Conservation (phyloP, 1,139 yeast genomes). For the Protomyces macrosporus region DNA sequence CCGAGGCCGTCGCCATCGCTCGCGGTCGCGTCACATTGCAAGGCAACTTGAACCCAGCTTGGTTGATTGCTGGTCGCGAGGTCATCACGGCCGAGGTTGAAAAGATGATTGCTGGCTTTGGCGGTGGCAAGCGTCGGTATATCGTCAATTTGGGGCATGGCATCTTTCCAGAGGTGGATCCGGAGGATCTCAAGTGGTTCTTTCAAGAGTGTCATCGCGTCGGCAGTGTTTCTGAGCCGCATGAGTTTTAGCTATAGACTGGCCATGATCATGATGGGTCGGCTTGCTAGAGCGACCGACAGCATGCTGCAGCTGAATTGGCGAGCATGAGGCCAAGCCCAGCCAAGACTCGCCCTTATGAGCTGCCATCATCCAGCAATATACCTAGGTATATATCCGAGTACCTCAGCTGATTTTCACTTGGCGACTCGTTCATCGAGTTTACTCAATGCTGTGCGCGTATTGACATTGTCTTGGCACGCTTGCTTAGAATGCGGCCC, state of each 20-base stretch:
- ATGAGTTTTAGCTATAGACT: slow-evolving; percentile 1
- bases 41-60: slow-evolving; percentile 95
- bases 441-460: no score
- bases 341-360: no score
- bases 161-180: slow-evolving; percentile 27
- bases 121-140: slow-evolving; percentile 71
- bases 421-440: no score
- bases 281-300: no score
- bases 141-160: slow-evolving; percentile 29
- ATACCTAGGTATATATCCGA: no score
- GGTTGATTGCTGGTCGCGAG: slow-evolving; percentile 82
- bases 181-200: slow-evolving; percentile 26
- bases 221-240: slow-evolving; percentile 22
- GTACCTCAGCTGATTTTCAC: no score
- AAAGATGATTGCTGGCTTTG: slow-evolving; percentile 81
- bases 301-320: no score
- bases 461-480: no score
- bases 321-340: no score
- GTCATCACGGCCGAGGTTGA: slow-evolving; percentile 73
- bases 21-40: slow-evolving; percentile 79
- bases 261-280: no score
- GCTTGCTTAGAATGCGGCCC: no score
- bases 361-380: no score
- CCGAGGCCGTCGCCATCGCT: slow-evolving; percentile 73
- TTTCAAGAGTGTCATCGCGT: slow-evolving; percentile 26